These are phyloP conservation scores for Apiospora arundinis DNA, from an alignment of 2,329 filamentous ascomycete species.

Conservation along the genomic window DNA sequence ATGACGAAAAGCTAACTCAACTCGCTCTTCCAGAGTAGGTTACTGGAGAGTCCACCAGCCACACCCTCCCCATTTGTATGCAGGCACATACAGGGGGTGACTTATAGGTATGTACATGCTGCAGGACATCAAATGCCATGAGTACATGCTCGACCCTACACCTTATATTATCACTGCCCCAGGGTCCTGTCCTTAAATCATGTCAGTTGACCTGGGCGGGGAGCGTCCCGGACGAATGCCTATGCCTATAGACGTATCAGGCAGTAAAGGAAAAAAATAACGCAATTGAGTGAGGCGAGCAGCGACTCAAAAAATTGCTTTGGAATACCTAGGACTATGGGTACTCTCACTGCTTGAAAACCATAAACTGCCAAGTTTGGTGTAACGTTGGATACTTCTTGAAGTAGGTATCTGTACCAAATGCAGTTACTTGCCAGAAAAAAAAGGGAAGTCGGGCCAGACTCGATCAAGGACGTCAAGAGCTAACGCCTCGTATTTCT, in stretches of 20 bases:
- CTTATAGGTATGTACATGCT: not conserved
- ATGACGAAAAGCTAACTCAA: not conserved
- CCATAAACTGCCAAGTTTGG: not conserved
- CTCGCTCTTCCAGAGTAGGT: not conserved
- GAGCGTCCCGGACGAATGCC: not conserved
- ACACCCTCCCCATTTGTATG: not conserved
- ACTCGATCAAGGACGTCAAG: not conserved
- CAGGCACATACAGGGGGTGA: not conserved
- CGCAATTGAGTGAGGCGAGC: not conserved
- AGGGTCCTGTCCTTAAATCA: not conserved
- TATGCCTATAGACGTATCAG: not conserved
- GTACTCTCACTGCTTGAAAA: not conserved
- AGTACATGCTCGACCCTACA: not conserved
- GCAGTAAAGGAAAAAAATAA: not conserved
- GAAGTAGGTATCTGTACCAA: not conserved
- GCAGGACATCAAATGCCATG: not conserved
- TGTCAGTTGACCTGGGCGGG: not conserved
- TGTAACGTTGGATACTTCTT: not conserved
- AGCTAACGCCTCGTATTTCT: not conserved
- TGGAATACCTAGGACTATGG: not conserved
- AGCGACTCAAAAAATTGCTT: not conserved
- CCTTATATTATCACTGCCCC: not conserved
- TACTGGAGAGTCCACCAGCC: not conserved
- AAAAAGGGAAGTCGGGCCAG: not conserved
- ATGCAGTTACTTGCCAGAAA: not conserved